Evolutionary conservation across 352 stramenopile genomes (phyloP).

Genomic region (Elongisporangium prolatum): DNA sequence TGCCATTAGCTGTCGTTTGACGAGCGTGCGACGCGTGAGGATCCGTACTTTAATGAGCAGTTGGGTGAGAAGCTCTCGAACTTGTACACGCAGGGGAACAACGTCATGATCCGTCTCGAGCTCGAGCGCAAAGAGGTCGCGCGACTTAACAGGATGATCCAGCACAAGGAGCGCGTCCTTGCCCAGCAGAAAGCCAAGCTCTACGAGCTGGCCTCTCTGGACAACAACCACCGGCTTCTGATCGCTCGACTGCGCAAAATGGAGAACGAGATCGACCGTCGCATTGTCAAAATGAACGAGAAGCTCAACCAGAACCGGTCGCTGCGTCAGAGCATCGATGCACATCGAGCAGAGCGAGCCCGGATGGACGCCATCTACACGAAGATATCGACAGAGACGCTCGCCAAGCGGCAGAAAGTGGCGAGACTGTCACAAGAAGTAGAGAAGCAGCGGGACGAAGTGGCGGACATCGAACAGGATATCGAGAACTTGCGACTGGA

Average conservation of each 20-base stretch:
- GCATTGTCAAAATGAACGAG: conserved; percentile 83
- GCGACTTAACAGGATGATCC: conserved; percentile 56
- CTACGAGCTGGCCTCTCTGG: conserved; percentile 63
- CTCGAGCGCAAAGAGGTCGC: conserved; percentile 71
- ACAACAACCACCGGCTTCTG: conserved; percentile 64
- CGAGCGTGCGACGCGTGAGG: conserved; percentile 51
- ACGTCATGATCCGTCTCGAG: conserved; percentile 75
- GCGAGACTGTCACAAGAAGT: conserved; percentile 36
- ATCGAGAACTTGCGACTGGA: conserved; percentile 53
- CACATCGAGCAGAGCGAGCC: conserved; percentile 58
- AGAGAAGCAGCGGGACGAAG: conserved; percentile 50
- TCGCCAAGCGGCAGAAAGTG: conserved; percentile 57
- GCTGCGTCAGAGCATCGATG: conserved; percentile 57
- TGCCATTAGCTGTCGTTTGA: conserved; percentile 64
- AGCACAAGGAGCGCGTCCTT: conserved; percentile 52
- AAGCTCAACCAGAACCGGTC: conserved; percentile 64
- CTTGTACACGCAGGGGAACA: conserved; percentile 75
- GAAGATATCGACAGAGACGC: conserved; percentile 57
- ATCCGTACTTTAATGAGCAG: conserved; percentile 76
- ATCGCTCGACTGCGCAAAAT: conserved; percentile 68
- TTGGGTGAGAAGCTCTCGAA: conserved; percentile 73
- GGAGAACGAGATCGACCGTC: conserved; percentile 78
- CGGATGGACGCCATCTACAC: conserved; percentile 75
- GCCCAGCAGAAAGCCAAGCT: conserved; percentile 73
- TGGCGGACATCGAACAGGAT: conserved; percentile 45